Base-by-base conservation (phyloP, 1,284 basidiomycete species). In the Rhodotorula glutinis region DNA sequence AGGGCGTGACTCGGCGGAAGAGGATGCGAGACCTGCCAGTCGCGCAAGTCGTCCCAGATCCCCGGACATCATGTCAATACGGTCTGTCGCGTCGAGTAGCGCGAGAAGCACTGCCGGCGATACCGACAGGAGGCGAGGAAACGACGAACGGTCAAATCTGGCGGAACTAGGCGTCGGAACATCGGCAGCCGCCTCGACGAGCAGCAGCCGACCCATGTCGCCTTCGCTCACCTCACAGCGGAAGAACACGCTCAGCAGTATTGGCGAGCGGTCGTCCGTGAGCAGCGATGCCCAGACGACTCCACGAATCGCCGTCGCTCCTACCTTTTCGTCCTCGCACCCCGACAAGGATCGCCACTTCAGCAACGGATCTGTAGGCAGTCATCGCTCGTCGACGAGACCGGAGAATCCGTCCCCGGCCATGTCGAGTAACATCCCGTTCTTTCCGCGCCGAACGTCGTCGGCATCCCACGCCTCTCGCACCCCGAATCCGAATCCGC, bases 51-150 rank as follows among this genome's bases (percentile, higher is more conserved):
- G 58, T 9, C 49, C 59, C 2, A 25, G 43, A 14, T 61, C 69
- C 17, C 60, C 59, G 4, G 67, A 72, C 44, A 27, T 40, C 21
- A 49, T 55, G 38, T 63, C 61, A 0, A 64, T 65, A 38, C 57
- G 69, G n/a, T 73, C 71, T 2, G 66, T 73, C 21, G 58, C 70
- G 21, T 56, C 66, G 41, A 56, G 60, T 52, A 56, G 60, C 52
- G 51, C 57, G 25, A 59, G 19, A 14, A 25, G 16, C 27, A 41
- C 27, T 11, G 38, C 27, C 8, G 40, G 29, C 7, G 38, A 43
- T 8, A 19, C 43, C 8, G 61, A 55, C 3, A 19, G 56, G 17
- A 43, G 25, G 17, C 14, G 55, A 43, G 17, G 33, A 51, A n/a
- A 51, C 49, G n/a, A 23, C 25, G 29, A 40, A 30, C 23, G 41